Percentiles rank a stretch among this genome's conserved stretches.
These are phyloP conservation scores for Tolypocladium amazonense DNA, from an alignment of 2,329 filamentous ascomycete genomes.

Conservation along the genomic window DNA sequence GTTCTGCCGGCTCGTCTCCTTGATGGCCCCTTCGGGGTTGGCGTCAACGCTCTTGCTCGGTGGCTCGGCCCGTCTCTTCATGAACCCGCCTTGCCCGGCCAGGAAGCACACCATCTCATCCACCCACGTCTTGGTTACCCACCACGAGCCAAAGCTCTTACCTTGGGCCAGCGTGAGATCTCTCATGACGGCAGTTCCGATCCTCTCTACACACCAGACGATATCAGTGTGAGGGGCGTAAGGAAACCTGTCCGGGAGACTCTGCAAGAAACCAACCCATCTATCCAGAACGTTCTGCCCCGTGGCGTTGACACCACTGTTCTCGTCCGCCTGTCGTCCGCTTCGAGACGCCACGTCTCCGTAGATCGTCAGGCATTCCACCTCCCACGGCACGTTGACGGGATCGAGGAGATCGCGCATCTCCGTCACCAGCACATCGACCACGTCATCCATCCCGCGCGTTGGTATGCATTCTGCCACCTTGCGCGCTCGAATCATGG, in stretches of 20 bases:
- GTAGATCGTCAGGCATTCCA: constrained; percentile 51
- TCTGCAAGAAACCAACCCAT: constrained; percentile 64
- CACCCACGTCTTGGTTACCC: constrained; percentile 91
- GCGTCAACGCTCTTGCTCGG: constrained; percentile 13
- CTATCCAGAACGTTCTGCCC: constrained; percentile 64
- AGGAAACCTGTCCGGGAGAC: constrained; percentile 60
- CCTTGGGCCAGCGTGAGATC: constrained; percentile 72
- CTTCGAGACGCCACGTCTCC: constrained; percentile 42
- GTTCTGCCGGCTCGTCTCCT: constrained; percentile 22
- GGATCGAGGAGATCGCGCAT: constrained; percentile 63
- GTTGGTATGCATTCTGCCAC: constrained; percentile 53
- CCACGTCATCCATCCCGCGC: constrained; percentile 55
- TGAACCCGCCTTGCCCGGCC: constrained; percentile 82
- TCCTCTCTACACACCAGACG: constrained; percentile 63
- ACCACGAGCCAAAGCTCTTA: constrained; percentile 81
- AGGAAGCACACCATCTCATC: constrained; percentile 91
- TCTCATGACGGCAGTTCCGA: constrained; percentile 68
- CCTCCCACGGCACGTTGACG: constrained; percentile 52
- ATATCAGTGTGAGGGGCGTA: constrained; percentile 63
- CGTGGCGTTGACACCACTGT: constrained; percentile 16
- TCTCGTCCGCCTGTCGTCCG: constrained; percentile 23
- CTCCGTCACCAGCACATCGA: constrained; percentile 52
- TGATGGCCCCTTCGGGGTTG: constrained; percentile 23
- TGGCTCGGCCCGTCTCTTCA: constrained; percentile 43
- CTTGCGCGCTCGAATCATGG: constrained; percentile 51